Conservation (phyloP, 192 early-diverging fungal species). For the Coemansia sp. region DNA sequence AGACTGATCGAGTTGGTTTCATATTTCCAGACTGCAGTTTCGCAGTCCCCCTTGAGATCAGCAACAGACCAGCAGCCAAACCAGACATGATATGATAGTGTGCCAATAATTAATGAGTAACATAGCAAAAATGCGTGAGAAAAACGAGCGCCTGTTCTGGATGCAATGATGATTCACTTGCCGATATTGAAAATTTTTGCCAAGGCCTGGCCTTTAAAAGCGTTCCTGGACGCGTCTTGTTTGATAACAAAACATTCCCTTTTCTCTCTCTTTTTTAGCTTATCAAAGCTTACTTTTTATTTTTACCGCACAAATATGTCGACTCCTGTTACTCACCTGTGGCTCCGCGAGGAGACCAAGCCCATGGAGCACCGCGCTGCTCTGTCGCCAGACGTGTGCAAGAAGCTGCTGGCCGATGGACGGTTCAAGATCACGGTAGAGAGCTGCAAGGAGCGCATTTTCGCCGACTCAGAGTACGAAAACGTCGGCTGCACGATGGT, state of each 20-base stretch:
- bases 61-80: neutral
- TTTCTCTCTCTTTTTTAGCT: constrained; percentile 6
- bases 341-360: constrained; percentile 99
- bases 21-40: neutral
- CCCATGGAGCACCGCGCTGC: constrained; percentile 92
- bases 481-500: constrained; percentile 82
- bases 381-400: constrained; percentile 81
- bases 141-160: neutral
- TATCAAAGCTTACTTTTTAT: neutral
- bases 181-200: neutral
- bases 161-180: constrained; percentile 6
- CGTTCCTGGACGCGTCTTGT: neutral
- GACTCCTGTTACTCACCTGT: constrained; percentile 61
- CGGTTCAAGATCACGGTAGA: constrained; percentile 89
- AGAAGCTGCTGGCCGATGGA: constrained; percentile 71
- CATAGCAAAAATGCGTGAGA: neutral
- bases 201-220: neutral
- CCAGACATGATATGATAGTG: neutral
- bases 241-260: neutral
- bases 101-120: neutral
- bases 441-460: constrained; percentile 76
- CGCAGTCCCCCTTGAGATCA: neutral
- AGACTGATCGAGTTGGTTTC: neutral
- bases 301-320: neutral
- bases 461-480: constrained; percentile 84